Base-by-base conservation (phyloP, 2,329 filamentous ascomycete species). In the Drechslera avenae region DNA sequence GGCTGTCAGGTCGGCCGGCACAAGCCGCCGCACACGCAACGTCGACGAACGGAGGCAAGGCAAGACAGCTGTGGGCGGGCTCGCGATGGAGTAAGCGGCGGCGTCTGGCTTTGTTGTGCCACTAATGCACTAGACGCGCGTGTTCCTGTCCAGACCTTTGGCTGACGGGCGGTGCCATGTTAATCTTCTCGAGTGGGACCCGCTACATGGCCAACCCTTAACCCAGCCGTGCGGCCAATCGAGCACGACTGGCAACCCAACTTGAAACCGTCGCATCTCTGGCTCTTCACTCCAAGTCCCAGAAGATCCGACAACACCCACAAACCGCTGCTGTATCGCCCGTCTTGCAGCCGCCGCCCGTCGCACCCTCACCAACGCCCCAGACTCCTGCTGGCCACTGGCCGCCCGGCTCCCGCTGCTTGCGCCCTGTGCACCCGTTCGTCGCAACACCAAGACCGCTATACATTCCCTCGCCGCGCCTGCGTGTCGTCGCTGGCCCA, bases 221-320 rank as follows among this genome's bases (percentile, higher is more conserved):
- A 31, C 47, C 39, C 39, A 14, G 30, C 46, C 46, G 26, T 26
- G 39, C 32, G 46, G 50, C 57, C 57, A 60, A 60, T 57, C 36
- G 49, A 48, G 47, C 50, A 46, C 23, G 30, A 33, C 39, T 35
- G 46, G 49, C 41, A 46, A 46, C 33, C 44, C 48, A 42, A 49
- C 30, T 49, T 68, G 65, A 68, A 68, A 68, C 65, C 54, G 57
- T 60, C 56, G 54, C 55, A 60, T 57, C 40, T 50, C 46, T 43
- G 19, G 34, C 39, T 39, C 47, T 52, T 42, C 44, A 33, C 40
- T 50, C 48, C 30, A 37, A 44, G 31, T 48, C 44, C 56, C 59
- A 55, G 59, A 62, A 52, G 51, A 46, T 49, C 46, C 50, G 55
- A 53, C 45, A 52, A 57, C 57, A 52, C 46, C 62, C 57, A 54